Base-by-base conservation (phyloP, 768 basidiomycete species). In the Crucibulum laeve region DNA sequence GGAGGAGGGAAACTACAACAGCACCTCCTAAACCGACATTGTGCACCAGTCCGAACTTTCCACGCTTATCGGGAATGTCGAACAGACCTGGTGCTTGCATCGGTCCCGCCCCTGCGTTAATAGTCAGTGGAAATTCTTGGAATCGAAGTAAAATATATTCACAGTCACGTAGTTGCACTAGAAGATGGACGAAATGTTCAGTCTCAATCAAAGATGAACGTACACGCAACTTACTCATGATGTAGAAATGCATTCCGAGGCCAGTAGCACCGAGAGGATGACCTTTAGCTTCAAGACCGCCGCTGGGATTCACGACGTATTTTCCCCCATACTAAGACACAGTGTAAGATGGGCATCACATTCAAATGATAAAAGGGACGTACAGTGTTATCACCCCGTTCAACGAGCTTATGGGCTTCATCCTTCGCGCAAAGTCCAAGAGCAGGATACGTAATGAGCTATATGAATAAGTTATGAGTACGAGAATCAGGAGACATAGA, bases 201-300 rank as follows among this genome's bases (percentile, higher is more conserved):
- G 38, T 50, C 19, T 35, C 46, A 19, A 28, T 21, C 46, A 42
- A 17, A 25, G 14, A 28, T 42, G 3, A 22, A 18, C 11, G 5
- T 35, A 15, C 17, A 35, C 39, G 13, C 3, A 14, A 61, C 82
- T 33, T 55, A 85, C 85, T 88, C 53, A 82, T 77, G 48, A 90
- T 85, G 55, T 87, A 90, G 62, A 89, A 89, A 57, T 91, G 87
- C 88, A 90, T 90, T 21, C 84, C 87, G 11, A 91, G 64, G 1
- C 88, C 88, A 14, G 85, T 89, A 1, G 88, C 87, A 28, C 88
- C 87, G 15, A 91, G 73, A 2, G 90, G 89, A 55, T 91, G 87
- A 2, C 90, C 90, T 56, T 91, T 92, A n/a, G 87, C 86, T 56
- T 92, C 87, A 13, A 92, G 72, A 0, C 90, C 90, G 19, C 90